phyloP scores from a whole-genome alignment of 1,139 yeast genomes.

The Yamadazyma blattariae region DNA sequence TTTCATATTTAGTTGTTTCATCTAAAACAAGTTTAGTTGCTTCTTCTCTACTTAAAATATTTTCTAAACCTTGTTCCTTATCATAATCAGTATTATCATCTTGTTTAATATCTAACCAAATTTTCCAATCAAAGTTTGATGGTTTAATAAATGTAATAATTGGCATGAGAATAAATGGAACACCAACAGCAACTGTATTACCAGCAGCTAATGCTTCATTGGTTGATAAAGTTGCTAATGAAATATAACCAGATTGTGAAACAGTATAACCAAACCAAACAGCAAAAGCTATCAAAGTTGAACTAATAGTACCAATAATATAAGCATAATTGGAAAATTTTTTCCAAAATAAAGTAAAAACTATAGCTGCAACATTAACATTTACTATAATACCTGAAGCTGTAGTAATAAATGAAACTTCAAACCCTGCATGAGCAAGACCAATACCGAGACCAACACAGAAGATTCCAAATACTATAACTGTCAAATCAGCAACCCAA shows the following conservation, averaged over 20 bases:
- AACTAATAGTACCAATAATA: conserved; percentile 42
- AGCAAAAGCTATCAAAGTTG: conserved; percentile 40
- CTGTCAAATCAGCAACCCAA: conserved; percentile 25
- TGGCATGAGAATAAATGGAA: conserved; percentile 22
- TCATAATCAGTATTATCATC: conserved; percentile 28
- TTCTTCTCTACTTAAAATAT: conserved; percentile 15
- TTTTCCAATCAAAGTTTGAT: conserved; percentile 22
- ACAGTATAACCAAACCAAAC: conserved; percentile 43
- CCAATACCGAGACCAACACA: conserved; percentile 31
- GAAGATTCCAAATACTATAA: conserved; percentile 24
- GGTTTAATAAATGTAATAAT: conserved; percentile 26
- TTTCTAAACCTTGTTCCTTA: conserved; percentile 12
- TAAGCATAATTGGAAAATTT: conserved; percentile 44
- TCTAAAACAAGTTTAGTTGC: conserved; percentile 22
- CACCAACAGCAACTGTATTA: conserved; percentile 29
- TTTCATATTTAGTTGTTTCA: conserved; percentile 18
- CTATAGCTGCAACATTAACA: conserved; percentile 30
- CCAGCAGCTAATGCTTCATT: conserved; percentile 30
- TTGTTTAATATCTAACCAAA: conserved; percentile 20
- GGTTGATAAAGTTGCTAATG: conserved; percentile 19
- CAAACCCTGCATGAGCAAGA: conserved; percentile 33
- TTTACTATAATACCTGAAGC: conserved; percentile 32
- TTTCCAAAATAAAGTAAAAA: conserved; percentile 41
- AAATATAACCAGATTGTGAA: conserved; percentile 24
- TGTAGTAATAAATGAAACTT: conserved; percentile 22